A percentile compares a stretch with the other conserved stretches of the same genome.
phyloP scores from a whole-genome alignment of 179 eudicot genomes.

The Corrigiola litoralis region DNA sequence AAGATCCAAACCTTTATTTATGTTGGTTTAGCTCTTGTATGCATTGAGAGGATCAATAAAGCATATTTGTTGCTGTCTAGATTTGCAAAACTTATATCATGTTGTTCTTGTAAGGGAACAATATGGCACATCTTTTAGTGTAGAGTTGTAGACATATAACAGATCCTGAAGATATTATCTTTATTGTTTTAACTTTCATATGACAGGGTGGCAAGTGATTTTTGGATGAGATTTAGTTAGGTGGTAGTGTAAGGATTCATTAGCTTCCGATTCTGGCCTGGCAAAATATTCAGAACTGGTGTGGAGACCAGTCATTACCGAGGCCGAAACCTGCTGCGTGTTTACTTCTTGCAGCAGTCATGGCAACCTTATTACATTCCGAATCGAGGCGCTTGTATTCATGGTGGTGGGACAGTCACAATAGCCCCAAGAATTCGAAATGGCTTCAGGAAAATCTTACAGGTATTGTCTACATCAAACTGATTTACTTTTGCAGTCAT shows the following conservation, averaged over 20 bases:
- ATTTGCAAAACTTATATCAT: not conserved
- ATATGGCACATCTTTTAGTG: not conserved
- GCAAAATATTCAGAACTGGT: slow-evolving; percentile 36
- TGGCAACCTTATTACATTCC: slow-evolving; percentile 58
- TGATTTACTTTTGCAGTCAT: not conserved
- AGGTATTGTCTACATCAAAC: slow-evolving; percentile 29
- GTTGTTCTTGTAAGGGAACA: not conserved
- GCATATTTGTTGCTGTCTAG: too few relatives aligned
- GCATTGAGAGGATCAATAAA: too few relatives aligned
- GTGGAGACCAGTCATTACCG: slow-evolving; percentile 29
- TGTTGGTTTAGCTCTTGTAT: too few relatives aligned
- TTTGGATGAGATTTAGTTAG: not conserved
- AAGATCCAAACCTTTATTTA: too few relatives aligned
- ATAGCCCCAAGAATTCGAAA: slow-evolving; percentile 84
- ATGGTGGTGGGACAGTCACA: slow-evolving; percentile 99
- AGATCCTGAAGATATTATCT: slow-evolving; percentile 1
- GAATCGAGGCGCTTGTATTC: slow-evolving; percentile 79
- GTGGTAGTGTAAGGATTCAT: slow-evolving; percentile 3
- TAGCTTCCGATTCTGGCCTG: slow-evolving; percentile 40
- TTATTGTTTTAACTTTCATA: not conserved
- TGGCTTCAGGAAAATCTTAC: slow-evolving; percentile 97
- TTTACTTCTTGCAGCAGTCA: slow-evolving; percentile 45
- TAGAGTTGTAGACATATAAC: not conserved
- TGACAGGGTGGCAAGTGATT: slow-evolving; percentile 12
- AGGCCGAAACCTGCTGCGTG: slow-evolving; percentile 45